Evolutionary conservation across 306 rosid species (phyloP), one percentile per base, ranked within the genome.

Genomic region (Pyrus bretschneideri): DNA sequence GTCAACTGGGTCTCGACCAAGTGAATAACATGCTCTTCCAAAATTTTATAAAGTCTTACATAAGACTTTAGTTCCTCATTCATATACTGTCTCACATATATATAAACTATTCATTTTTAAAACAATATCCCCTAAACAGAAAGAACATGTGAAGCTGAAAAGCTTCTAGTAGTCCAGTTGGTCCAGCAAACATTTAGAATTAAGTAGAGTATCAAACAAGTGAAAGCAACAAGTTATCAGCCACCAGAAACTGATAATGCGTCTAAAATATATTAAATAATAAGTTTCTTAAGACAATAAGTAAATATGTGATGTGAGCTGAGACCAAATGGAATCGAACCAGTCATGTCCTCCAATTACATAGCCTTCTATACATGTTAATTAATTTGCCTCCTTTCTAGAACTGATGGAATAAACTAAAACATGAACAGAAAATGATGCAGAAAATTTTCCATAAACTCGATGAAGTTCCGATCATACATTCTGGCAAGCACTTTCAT

Each of bases 401-500:
- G 13, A 30, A 6, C 42, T 61, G 12, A 30, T 30, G n/a, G 35
- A 35, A 67, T 67, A 67, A 11, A 19, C 31, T 12, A 42, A 67
- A 67, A 40, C 33, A 40, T 13, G 30, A 67, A 38, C 49, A 38
- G 5, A 57, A 69, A 4, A 60, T 60, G 18, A 71, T 21, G 75
- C n/a, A 29, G 62, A 51, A 70, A 51, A 10, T 7, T 27, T 9
- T 70, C 55, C 58, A n/a, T 57, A 49, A 49, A 15, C 55, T 27
- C 13, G n/a, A 61, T 66, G 73, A 51, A 59, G 45, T 59, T 30
- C 67, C 64, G 45, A 63, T 73, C 82, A 86, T 66, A 72, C 86
- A 86, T 85, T 86, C 83, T 87, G 27, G 83, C 80, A 4, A 89
- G 86, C 66, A 91, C 91, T 79, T 86, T 89, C 77, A 89, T 87